These are phyloP conservation scores for Scedosporium minutisporum DNA, from an alignment of 2,329 filamentous ascomycete genomes.

Conservation along the genomic window DNA sequence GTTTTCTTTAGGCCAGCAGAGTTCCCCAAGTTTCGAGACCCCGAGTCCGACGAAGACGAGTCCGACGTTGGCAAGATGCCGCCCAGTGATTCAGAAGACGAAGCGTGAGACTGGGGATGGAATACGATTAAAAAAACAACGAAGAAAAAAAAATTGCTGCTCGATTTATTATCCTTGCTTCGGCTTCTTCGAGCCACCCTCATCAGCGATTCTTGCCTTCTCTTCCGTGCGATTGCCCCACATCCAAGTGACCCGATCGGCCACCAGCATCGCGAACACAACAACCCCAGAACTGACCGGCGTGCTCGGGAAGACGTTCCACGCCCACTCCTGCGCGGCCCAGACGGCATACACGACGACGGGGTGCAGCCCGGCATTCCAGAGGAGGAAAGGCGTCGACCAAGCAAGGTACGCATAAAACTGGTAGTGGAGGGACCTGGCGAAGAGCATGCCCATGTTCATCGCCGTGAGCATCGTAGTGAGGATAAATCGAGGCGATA, in stretches of 20 bases:
- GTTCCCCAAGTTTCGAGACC: conserved; percentile 43
- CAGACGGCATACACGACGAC: conserved; percentile 59
- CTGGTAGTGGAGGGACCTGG: conserved; percentile 85
- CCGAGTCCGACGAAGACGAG: conserved; percentile 51
- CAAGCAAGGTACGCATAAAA: conserved; percentile 90
- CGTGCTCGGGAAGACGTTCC: conserved; percentile 87
- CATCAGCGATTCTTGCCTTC: conserved; percentile 14
- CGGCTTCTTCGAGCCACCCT: conserved; percentile 15
- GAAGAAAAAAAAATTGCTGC: conserved; percentile 1
- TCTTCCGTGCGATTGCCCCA: neutral
- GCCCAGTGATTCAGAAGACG: conserved; percentile 68
- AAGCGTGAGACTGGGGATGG: conserved; percentile 19
- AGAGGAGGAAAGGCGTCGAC: conserved; percentile 79
- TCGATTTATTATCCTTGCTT: conserved; percentile 17
- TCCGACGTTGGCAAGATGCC: conserved; percentile 80
- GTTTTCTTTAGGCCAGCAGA: conserved; percentile 59
- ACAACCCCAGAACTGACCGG: conserved; percentile 47
- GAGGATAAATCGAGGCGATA: conserved; percentile 65
- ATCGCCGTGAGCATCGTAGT: conserved; percentile 69
- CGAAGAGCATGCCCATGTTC: conserved; percentile 72
- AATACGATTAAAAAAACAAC: conserved; percentile 16
- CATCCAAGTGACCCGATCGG: conserved; percentile 24
- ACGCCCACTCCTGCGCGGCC: conserved; percentile 79
- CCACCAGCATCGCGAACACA: conserved; percentile 59
- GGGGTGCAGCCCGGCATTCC: conserved; percentile 63